Evolutionary conservation across 179 eudicot genomes (phyloP), one percentile per base, ranked within the genome.

Genomic region (Nepenthes alata): DNA sequence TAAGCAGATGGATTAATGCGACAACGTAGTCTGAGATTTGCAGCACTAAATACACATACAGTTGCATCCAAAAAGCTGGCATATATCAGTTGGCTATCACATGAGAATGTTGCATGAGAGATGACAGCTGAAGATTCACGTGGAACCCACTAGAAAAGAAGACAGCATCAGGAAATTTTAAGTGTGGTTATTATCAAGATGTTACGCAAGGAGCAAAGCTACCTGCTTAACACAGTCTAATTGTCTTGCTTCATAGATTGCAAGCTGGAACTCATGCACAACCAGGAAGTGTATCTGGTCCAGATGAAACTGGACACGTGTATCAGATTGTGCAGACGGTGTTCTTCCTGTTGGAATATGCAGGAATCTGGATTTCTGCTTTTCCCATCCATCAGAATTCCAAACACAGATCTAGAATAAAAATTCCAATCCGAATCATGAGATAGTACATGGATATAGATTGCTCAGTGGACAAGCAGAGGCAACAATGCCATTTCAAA

Each of bases 361-460:
- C 64, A 91, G 79, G 76, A 75, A 76, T 67, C 78, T 78, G 44
- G 78, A 70, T 53, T 67, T 83, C 61, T 86, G 96, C 75, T 83
- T 91, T 77, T 91, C 98, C 98, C 98, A 91, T 38, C 71, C 80
- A 57, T 91, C 95, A 14, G 89, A 80, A 65, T 71, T 81, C 98
- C 98, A 91, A 44, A 88, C 91, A 36, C 85, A 88, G 36, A 91
- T 76, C 96, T 91, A 76, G 41, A 60, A 25, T 25, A 25, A 25
- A 25, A 25, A 25, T 25, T 25, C 25, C 25, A 25, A 25, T 25
- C 25, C 25, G 25, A 25, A 25, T 25, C 25, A 25, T 25, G 25
- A 25, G 25, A 25, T 25, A 25, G 25, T 25, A 25, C 25, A 25
- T 25, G 25, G 25, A 25, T 25, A 25, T 25, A 25, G 25, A 25